Conservation (phyloP, 768 basidiomycete genomes). For the Tricholoma bakamatsutake region DNA sequence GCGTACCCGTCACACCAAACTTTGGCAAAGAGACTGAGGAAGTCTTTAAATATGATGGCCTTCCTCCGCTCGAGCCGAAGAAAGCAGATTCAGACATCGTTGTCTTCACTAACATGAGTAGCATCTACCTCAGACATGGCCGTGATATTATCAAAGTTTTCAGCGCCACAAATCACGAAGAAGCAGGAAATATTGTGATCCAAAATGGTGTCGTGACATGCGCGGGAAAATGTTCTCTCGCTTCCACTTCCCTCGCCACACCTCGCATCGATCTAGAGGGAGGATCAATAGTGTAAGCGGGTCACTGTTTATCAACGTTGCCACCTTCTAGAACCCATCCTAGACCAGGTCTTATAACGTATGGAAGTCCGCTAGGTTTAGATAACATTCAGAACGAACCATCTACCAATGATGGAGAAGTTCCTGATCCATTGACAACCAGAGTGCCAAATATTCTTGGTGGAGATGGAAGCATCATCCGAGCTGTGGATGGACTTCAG, state of each 20-base stretch:
- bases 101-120: slow-evolving; percentile 62
- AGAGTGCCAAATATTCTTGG: slow-evolving; percentile 44
- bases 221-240: slow-evolving; percentile 25
- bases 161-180: slow-evolving; percentile 11
- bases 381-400: slow-evolving; percentile 61
- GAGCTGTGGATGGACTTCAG: slow-evolving; percentile 64
- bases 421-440: slow-evolving; percentile 45
- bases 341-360: slow-evolving; percentile 57
- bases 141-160: slow-evolving; percentile 25
- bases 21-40: slow-evolving; percentile 63
- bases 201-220: slow-evolving; percentile 48
- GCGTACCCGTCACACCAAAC: slow-evolving; percentile 52
- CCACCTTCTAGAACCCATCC: background rate
- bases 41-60: slow-evolving; percentile 60
- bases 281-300: slow-evolving; percentile 45
- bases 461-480: slow-evolving; percentile 43
- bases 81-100: slow-evolving; percentile 18
- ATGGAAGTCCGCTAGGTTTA: slow-evolving; percentile 66
- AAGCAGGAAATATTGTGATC: slow-evolving; percentile 30
- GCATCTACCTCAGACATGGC: slow-evolving; percentile 32
- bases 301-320: background rate
- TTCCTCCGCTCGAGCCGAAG: slow-evolving; percentile 60
- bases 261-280: slow-evolving; percentile 58
- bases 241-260: slow-evolving; percentile 9
- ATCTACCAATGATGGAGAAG: slow-evolving; percentile 63